Percentiles rank a stretch among this genome's conserved stretches.
Conservation (phyloP, 306 rosid species). For the Vigna angularis region DNA sequence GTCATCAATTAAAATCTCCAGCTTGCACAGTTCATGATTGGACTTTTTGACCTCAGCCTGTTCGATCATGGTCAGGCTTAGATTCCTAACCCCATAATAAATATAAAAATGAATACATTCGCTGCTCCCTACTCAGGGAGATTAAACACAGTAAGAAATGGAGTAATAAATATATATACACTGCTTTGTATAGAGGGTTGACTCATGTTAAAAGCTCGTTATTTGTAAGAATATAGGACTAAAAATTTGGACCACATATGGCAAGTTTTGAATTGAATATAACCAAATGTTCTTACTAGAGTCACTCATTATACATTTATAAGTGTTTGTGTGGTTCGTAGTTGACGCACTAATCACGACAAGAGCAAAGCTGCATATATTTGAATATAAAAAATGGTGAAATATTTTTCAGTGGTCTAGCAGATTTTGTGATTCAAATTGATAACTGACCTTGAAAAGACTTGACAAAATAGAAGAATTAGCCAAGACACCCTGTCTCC, state of each 20-base stretch:
- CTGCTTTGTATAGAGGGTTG: neutral
- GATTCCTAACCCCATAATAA: slow-evolving; percentile 34
- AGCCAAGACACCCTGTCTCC: slow-evolving; percentile 66
- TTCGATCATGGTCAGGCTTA: slow-evolving; percentile 34
- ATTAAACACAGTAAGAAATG: slow-evolving; percentile 21
- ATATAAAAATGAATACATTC: slow-evolving; percentile 33
- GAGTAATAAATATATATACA: neutral
- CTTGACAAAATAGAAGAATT: slow-evolving; percentile 63
- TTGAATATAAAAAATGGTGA: slow-evolving; percentile 26
- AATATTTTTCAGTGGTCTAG: slow-evolving; percentile 6
- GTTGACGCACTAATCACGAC: slow-evolving; percentile 15
- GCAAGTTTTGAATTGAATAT: neutral
- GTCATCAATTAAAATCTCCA: slow-evolving; percentile 68
- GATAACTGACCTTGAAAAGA: slow-evolving; percentile 67
- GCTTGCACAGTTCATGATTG: slow-evolving; percentile 56
- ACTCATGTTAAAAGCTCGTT: neutral
- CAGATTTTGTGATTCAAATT: slow-evolving; percentile 22
- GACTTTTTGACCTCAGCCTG: slow-evolving; percentile 71
- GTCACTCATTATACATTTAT: neutral
- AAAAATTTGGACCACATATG: neutral
- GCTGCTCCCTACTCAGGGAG: neutral
- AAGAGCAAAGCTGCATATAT: slow-evolving; percentile 20
- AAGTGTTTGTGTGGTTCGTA: neutral
- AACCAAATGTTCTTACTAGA: neutral
- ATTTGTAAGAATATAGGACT: neutral